phyloP scores from a whole-genome alignment of 2,329 filamentous ascomycete genomes.

The Ilyonectria mors-panacis region DNA sequence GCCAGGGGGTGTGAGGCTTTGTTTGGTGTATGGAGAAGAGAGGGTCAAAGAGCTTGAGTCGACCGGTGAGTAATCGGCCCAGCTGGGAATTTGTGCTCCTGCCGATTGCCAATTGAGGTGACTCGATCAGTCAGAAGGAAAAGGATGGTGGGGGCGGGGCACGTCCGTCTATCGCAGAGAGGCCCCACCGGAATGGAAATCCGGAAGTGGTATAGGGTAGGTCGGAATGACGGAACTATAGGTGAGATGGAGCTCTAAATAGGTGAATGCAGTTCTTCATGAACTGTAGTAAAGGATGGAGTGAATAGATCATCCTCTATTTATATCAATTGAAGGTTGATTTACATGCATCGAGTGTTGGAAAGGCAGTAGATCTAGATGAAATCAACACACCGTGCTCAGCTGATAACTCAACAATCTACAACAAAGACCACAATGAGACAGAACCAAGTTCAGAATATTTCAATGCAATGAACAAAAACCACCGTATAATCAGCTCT shows the following conservation, averaged over 20 bases:
- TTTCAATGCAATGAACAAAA: no score
- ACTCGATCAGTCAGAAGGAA: conserved; percentile 8
- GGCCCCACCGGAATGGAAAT: no score
- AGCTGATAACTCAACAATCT: no score
- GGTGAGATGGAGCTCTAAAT: neutral
- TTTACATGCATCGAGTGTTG: no score
- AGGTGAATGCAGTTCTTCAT: neutral
- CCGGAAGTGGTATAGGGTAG: neutral
- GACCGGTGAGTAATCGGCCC: conserved; percentile 33
- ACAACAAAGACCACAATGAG: no score
- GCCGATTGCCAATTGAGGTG: conserved; percentile 32
- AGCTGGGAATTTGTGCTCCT: conserved; percentile 36
- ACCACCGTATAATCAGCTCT: no score
- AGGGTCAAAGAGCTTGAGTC: conserved; percentile 6
- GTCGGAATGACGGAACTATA: neutral
- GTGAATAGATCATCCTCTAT: fast-evolving
- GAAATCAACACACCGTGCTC: no score
- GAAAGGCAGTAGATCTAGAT: no score
- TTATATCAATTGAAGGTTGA: neutral
- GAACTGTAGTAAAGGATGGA: neutral
- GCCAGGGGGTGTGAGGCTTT: neutral
- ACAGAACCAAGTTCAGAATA: no score
- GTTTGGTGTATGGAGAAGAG: conserved; percentile 6
- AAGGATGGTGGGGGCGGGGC: conserved; percentile 45
- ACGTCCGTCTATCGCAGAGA: neutral